Evolutionary conservation across 768 basidiomycete genomes (phyloP).

Genomic region (Leccinum subtestaceum): DNA sequence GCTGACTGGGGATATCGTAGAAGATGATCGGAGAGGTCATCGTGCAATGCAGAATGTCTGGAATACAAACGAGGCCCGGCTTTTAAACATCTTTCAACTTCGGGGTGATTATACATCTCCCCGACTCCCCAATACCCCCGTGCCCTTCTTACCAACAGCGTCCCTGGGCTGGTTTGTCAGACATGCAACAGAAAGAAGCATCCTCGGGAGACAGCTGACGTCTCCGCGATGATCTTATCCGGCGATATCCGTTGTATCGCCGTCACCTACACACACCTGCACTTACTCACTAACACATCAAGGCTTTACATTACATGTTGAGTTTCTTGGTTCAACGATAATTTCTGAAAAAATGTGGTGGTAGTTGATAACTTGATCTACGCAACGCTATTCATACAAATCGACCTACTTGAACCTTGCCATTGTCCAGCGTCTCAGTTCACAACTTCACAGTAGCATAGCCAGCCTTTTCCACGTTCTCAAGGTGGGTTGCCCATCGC

Average conservation of each 20-base stretch:
- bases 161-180: not conserved
- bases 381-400: not conserved
- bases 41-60: not conserved
- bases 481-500: slow-evolving; percentile 36
- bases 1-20: slow-evolving; percentile 44
- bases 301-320: no score
- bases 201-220: not conserved
- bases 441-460: slow-evolving; percentile 24
- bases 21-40: slow-evolving; percentile 35
- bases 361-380: not conserved
- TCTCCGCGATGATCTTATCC: not conserved
- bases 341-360: no score
- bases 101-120: not conserved
- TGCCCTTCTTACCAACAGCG: slow-evolving; percentile 3
- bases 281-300: no score
- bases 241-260: not conserved
- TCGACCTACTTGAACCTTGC: not conserved
- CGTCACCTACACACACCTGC: no score
- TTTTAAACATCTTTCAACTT: slow-evolving; percentile 5
- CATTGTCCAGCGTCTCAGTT: not conserved
- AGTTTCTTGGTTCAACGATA: no score
- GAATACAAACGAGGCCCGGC: not conserved
- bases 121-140: not conserved
- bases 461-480: slow-evolving; percentile 27
- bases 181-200: not conserved